Evolutionary conservation across 495 filamentous ascomycete species (phyloP), one percentile per base, ranked within the genome.

Genomic region (Lichina pygmaea): DNA sequence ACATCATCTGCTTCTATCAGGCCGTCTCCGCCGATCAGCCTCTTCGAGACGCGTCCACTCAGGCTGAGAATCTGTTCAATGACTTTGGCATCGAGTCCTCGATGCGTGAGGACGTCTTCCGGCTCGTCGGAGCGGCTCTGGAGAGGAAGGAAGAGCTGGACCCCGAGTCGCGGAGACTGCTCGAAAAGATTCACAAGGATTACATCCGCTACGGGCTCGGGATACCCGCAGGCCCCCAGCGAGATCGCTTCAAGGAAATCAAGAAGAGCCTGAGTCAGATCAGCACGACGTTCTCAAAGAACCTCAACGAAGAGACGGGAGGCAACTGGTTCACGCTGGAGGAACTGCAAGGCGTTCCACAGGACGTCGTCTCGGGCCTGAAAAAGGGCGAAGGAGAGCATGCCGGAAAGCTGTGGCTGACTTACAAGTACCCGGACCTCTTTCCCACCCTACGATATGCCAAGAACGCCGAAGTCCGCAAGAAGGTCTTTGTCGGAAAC

Each of bases 211-310:
- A 74, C 55, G 75, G 75, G 10, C 54, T 79, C 17, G 67, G 68
- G 37, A 52, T 79, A 6, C 72, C 75, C 8, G 69, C 68, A 5
- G 75, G 75, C 2, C 66, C 68, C 7, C 60, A 69, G 57, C 59
- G 75, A 13, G 71, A 72, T 50, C 64, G 75, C 7, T 79, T 77
- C 63, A 77, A 77, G 63, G 73, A 73, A 55, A 78, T 79, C 61
- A 77, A 79, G 66, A 75, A 77, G 62, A 60, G 71, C 46, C 56
- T 79, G 46, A 75, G 71, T 49, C 65, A 74, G 53, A 56, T 79
- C 48, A 67, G 67, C 53, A 77, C 77, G 49, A 63, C 64, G 42
- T 79, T 79, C 60, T 70, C 73, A 58, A 77, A 76, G 59, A 77
- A 72, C 51, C 54, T 79, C 45, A 78, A 78, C 50, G 75, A 79